These are phyloP conservation scores for Naumovozyma dairenensis DNA, from an alignment of 805 yeast species.

Conservation along the genomic window DNA sequence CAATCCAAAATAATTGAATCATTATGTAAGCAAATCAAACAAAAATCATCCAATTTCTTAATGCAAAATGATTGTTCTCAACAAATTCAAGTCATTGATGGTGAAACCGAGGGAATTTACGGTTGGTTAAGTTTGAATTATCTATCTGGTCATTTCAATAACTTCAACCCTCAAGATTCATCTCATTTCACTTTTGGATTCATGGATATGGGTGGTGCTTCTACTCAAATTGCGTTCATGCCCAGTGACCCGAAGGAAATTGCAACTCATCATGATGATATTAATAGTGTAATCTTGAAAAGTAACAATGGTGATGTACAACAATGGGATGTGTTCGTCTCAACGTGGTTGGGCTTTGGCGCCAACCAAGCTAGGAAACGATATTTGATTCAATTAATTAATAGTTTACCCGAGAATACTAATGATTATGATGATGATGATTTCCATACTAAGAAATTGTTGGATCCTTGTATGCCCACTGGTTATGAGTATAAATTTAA, in stretches of 20 bases:
- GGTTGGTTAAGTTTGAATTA: constrained; percentile 95
- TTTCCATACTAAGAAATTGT: constrained; percentile 29
- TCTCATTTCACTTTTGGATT: constrained; percentile 69
- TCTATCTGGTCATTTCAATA: constrained; percentile 54
- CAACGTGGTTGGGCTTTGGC: constrained; percentile 96
- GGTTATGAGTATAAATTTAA: constrained; percentile 43
- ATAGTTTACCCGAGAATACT: constrained; percentile 38
- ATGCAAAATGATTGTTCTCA: constrained; percentile 43
- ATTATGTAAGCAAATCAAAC: constrained; percentile 50
- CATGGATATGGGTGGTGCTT: constrained; percentile 99
- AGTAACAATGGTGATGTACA: constrained; percentile 62
- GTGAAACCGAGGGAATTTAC: constrained; percentile 87
- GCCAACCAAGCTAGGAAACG: constrained; percentile 87
- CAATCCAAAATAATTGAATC: constrained; percentile 45
- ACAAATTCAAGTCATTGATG: constrained; percentile 81
- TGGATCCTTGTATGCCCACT: constrained; percentile 76
- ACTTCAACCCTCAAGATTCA: constrained; percentile 30
- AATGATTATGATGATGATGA: constrained; percentile 40
- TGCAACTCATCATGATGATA: constrained; percentile 58
- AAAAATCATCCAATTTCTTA: constrained; percentile 48
- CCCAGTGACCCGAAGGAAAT: constrained; percentile 59
- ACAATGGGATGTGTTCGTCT: constrained; percentile 80
- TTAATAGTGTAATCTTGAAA: constrained; percentile 55
- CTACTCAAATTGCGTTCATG: constrained; percentile 90
- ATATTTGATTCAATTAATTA: constrained; percentile 49